Percentiles rank a stretch among this genome's conserved stretches.
These are phyloP conservation scores for Malassezia arunalokei DNA, from an alignment of 1,284 basidiomycete species.

Conservation along the genomic window DNA sequence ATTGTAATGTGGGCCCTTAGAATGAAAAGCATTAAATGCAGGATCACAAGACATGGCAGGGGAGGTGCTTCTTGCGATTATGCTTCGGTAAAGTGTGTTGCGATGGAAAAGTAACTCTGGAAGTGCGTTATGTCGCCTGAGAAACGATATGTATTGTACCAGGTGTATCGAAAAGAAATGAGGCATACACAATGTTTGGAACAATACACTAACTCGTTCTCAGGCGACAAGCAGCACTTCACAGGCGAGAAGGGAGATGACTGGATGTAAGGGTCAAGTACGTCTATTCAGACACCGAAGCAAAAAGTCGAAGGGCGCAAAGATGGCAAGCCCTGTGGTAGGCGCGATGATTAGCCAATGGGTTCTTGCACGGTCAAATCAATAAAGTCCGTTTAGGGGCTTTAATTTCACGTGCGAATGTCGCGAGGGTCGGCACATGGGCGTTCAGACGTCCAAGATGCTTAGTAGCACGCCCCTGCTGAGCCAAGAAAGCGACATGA, in stretches of 20 bases:
- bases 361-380: no score
- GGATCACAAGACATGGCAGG: constrained; percentile 10
- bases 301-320: not conserved
- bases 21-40: constrained; percentile 3
- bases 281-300: not conserved
- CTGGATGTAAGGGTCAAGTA: no score
- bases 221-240: constrained; percentile 5
- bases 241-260: not conserved
- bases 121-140: constrained; percentile 7
- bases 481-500: no score
- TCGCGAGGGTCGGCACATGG: no score
- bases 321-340: not conserved
- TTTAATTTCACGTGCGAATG: no score
- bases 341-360: no score
- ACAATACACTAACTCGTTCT: constrained; percentile 3
- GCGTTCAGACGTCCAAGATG: no score
- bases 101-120: not conserved
- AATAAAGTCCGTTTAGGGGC: no score
- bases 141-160: constrained; percentile 6
- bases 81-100: not conserved
- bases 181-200: constrained; percentile 4
- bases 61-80: not conserved
- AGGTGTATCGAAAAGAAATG: constrained; percentile 4
- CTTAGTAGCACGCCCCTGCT: no score
- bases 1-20: not conserved